These are phyloP conservation scores for Byssoonygena ceratinophila DNA, from an alignment of 2,329 filamentous ascomycete genomes.

Conservation along the genomic window DNA sequence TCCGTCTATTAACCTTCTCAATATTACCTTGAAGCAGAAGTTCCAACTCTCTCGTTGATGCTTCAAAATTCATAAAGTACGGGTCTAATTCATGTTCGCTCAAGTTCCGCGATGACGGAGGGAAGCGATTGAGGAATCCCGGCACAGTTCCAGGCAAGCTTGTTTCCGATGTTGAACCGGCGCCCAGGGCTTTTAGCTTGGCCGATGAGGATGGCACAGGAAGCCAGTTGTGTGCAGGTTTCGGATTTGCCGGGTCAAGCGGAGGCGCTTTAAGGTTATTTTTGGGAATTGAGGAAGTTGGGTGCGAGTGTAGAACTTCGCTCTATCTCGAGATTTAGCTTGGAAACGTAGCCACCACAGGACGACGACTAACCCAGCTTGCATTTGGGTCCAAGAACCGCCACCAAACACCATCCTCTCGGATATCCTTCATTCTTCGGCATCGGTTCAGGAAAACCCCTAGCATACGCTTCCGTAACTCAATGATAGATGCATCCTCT, in stretches of 20 bases:
- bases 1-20: slow-evolving; percentile 89
- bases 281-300: slow-evolving; percentile 83
- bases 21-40: slow-evolving; percentile 80
- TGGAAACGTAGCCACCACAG: background rate
- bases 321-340: slow-evolving; percentile 45
- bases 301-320: slow-evolving; percentile 88
- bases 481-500: slow-evolving; percentile 93
- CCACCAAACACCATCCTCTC: slow-evolving; percentile 94
- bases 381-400: slow-evolving; percentile 95
- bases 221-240: slow-evolving; percentile 72
- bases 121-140: slow-evolving; percentile 68
- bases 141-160: slow-evolving; percentile 48
- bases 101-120: slow-evolving; percentile 62
- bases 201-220: slow-evolving; percentile 77
- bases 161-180: slow-evolving; percentile 29
- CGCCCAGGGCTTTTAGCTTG: slow-evolving; percentile 55
- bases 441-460: slow-evolving; percentile 92
- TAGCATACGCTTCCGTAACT: slow-evolving; percentile 91
- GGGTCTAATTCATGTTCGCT: slow-evolving; percentile 87
- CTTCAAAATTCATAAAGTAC: slow-evolving; percentile 89
- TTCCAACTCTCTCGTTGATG: slow-evolving; percentile 84
- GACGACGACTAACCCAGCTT: slow-evolving; percentile 61
- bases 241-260: slow-evolving; percentile 84
- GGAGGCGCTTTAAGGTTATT: slow-evolving; percentile 92
- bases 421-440: slow-evolving; percentile 79